A percentile compares a stretch with the other conserved stretches of the same genome.
These are phyloP conservation scores for Mangifera indica DNA, from an alignment of 345 rosid genomes.

Conservation along the genomic window DNA sequence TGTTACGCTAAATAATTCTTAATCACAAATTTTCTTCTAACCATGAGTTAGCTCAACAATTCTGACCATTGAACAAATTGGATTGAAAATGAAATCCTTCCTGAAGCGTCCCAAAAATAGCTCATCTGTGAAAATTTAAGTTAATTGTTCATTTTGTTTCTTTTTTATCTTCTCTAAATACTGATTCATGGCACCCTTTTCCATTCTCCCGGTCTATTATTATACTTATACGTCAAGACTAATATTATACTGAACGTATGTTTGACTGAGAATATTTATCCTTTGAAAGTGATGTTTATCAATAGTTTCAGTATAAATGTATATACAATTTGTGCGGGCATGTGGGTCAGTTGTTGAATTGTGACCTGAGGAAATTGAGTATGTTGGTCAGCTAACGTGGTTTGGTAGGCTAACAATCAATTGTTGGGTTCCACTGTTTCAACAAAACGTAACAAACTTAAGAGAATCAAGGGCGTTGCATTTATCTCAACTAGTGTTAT, in stretches of 20 bases:
- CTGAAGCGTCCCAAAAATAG: not conserved
- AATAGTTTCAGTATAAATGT: no score
- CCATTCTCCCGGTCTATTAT: no score
- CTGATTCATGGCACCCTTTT: no score
- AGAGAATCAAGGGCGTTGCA: not conserved
- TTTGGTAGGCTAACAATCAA: constrained; percentile 25
- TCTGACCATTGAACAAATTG: no score
- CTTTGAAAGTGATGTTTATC: no score
- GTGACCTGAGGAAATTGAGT: constrained; percentile 3
- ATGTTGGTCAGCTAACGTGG: constrained; percentile 20
- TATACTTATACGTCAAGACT: no score
- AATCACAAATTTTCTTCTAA: not conserved
- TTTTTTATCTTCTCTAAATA: no score
- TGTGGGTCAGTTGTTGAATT: constrained; percentile 15
- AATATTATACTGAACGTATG: not conserved
- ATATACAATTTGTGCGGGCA: not conserved
- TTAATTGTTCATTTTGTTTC: no score
- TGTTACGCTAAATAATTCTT: not conserved
- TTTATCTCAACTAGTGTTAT: not conserved
- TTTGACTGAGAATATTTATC: no score
- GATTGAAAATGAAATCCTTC: not conserved
- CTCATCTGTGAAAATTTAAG: no score
- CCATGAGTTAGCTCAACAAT: not conserved
- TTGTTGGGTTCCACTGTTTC: not conserved
- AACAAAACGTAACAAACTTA: constrained; percentile 3